Evolutionary conservation across 805 yeast genomes (phyloP).

Genomic region (Torulaspora indica): DNA sequence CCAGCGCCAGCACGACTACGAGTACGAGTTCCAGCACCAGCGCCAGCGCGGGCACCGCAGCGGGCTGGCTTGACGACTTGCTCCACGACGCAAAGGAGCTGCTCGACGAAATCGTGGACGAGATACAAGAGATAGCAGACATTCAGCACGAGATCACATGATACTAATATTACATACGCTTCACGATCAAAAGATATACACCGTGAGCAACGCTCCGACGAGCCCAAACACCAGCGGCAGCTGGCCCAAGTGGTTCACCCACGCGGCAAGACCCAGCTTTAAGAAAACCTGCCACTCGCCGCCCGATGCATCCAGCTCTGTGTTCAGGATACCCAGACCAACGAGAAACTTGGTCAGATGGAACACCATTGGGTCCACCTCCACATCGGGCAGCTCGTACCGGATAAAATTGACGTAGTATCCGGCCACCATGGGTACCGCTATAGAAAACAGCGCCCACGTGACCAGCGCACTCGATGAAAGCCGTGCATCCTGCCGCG

Average conservation of each 20-base stretch:
- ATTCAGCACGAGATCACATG: background rate
- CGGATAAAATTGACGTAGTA: slow-evolving; percentile 34
- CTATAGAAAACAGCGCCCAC: slow-evolving; percentile 4
- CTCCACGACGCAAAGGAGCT: slow-evolving; percentile 24
- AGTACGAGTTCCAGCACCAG: background rate
- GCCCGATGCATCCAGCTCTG: slow-evolving; percentile 3
- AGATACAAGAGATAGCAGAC: slow-evolving; percentile 18
- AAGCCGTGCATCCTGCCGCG: slow-evolving; percentile 7
- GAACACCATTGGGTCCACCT: slow-evolving; percentile 33
- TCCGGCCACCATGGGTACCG: slow-evolving; percentile 22
- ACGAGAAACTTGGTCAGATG: slow-evolving; percentile 26
- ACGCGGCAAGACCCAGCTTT: slow-evolving; percentile 6
- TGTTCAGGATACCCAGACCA: slow-evolving; percentile 18
- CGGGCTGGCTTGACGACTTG: slow-evolving; percentile 14
- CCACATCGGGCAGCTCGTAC: slow-evolving; percentile 24
- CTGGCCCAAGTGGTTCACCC: slow-evolving; percentile 18
- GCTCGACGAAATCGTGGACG: slow-evolving; percentile 28
- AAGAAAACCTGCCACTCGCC: slow-evolving; percentile 3
- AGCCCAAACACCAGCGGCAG: slow-evolving; percentile 24
- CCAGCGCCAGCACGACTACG: background rate
- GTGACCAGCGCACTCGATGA: slow-evolving; percentile 6
- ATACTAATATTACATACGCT: slow-evolving; percentile 5
- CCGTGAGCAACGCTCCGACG: slow-evolving; percentile 22
- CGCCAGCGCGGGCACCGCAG: slow-evolving; percentile 1
- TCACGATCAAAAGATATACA: slow-evolving; percentile 25